phyloP scores from a whole-genome alignment of 2,329 filamentous ascomycete species.

The Xylariales sp. region DNA sequence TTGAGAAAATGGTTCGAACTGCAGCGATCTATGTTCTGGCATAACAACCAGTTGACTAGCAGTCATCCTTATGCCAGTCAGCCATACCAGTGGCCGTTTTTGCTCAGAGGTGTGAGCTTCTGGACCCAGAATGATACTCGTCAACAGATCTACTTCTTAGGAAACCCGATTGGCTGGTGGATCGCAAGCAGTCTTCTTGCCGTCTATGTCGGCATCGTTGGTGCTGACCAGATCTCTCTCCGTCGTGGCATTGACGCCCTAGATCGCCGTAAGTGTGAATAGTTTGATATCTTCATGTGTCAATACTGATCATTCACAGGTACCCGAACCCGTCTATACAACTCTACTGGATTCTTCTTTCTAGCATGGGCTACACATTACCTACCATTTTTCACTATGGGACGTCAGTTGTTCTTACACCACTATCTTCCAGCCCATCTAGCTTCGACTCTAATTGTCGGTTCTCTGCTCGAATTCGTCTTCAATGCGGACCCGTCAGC shows the following conservation, averaged over 20 bases:
- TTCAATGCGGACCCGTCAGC: conserved; percentile 81
- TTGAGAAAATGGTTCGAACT: conserved; percentile 93
- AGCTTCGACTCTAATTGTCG: conserved; percentile 83
- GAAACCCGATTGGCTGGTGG: conserved; percentile 98
- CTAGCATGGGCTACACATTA: conserved; percentile 97
- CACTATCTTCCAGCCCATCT: conserved; percentile 96
- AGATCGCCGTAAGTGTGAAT: conserved; percentile 72
- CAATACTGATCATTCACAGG: conserved; percentile 46
- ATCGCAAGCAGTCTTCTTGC: conserved; percentile 86
- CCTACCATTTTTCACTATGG: conserved; percentile 97
- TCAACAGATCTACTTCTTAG: conserved; percentile 97
- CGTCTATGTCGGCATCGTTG: conserved; percentile 87
- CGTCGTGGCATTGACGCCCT: conserved; percentile 90
- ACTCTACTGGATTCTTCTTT: conserved; percentile 99
- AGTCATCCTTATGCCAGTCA: conserved; percentile 94
- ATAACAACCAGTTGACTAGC: conserved; percentile 97
- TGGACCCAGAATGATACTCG: conserved; percentile 96
- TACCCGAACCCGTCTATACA: conserved; percentile 90
- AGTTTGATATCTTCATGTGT: background rate
- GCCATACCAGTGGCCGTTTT: conserved; percentile 96
- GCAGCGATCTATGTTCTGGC: conserved; percentile 97
- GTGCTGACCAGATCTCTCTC: conserved; percentile 88
- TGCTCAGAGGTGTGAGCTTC: conserved; percentile 95
- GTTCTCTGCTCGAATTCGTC: conserved; percentile 89
- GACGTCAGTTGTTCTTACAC: conserved; percentile 94